phyloP scores from a whole-genome alignment of 202 grass and related monocot species.

The Setaria viridis region DNA sequence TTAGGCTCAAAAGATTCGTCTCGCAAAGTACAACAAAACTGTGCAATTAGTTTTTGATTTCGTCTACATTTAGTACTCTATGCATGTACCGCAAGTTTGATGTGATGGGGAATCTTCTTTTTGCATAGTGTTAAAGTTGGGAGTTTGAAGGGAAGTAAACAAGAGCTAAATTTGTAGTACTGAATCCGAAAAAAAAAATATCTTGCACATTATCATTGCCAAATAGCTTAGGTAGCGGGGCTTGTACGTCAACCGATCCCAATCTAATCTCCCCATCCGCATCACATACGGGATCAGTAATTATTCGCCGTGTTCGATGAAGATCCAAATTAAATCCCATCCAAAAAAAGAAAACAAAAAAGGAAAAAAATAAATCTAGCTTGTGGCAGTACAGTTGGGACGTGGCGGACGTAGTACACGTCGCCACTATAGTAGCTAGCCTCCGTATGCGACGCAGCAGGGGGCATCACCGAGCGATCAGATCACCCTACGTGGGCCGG shows the following conservation, averaged over 20 bases:
- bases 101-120: too few relatives aligned
- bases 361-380: not conserved
- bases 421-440: not conserved
- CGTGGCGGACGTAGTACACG: constrained; percentile 10
- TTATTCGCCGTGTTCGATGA: constrained; percentile 20
- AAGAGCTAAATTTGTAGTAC: not conserved
- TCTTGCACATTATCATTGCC: constrained; percentile 24
- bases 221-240: constrained; percentile 1
- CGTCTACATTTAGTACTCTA: too few relatives aligned
- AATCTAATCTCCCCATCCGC: constrained; percentile 28
- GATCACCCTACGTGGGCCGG: constrained; percentile 38
- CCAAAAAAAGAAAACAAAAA: not conserved
- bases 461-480: not conserved
- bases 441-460: not conserved
- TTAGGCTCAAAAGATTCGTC: too few relatives aligned
- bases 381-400: constrained; percentile 3
- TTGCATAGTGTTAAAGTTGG: too few relatives aligned
- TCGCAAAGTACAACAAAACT: too few relatives aligned
- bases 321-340: not conserved
- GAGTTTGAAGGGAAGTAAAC: too few relatives aligned
- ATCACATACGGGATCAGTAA: constrained; percentile 5
- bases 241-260: constrained; percentile 53
- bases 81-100: too few relatives aligned
- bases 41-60: too few relatives aligned
- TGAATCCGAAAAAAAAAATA: not conserved